phyloP scores from a whole-genome alignment of 129 eudicot species.

The Centrapalus pauciflorus region DNA sequence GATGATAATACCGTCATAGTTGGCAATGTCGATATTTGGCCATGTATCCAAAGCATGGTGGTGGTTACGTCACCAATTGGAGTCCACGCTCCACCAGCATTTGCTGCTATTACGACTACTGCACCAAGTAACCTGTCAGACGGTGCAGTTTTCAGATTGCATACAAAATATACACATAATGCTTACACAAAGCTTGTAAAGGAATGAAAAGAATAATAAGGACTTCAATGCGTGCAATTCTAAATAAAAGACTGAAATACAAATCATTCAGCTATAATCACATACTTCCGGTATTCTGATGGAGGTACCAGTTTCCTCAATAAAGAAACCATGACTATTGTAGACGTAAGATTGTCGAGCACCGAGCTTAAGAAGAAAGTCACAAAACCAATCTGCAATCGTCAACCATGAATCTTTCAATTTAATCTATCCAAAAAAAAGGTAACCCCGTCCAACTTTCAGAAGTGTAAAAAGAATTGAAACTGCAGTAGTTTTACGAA shows the following conservation, averaged over 20 bases:
- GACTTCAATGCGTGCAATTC: not conserved
- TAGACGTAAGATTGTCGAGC: conserved; percentile 96
- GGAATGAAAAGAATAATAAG: not conserved
- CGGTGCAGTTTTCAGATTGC: conserved; percentile 7
- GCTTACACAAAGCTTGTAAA: not conserved
- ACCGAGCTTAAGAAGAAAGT: conserved; percentile 89
- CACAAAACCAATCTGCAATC: conserved; percentile 88
- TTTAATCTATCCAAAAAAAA: not conserved
- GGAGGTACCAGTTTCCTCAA: conserved; percentile 92
- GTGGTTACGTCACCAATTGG: conserved; percentile 99
- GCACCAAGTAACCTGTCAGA: conserved; percentile 80
- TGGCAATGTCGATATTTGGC: conserved; percentile 86
- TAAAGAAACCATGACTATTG: conserved; percentile 96
- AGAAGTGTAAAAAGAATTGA: not conserved
- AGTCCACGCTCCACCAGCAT: conserved; percentile 99
- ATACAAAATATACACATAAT: conserved; percentile 6
- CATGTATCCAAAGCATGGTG: conserved; percentile 99
- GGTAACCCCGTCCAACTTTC: not conserved
- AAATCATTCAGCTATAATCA: not conserved
- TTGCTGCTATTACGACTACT: conserved; percentile 95
- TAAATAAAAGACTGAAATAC: not conserved
- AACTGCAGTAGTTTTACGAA: too few species aligned
- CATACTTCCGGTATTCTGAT: conserved; percentile 94
- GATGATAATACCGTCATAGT: conserved; percentile 72
- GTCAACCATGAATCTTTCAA: not conserved